phyloP scores from a whole-genome alignment of 2,329 filamentous ascomycete species.

The Neopestalotiopsis rosae region DNA sequence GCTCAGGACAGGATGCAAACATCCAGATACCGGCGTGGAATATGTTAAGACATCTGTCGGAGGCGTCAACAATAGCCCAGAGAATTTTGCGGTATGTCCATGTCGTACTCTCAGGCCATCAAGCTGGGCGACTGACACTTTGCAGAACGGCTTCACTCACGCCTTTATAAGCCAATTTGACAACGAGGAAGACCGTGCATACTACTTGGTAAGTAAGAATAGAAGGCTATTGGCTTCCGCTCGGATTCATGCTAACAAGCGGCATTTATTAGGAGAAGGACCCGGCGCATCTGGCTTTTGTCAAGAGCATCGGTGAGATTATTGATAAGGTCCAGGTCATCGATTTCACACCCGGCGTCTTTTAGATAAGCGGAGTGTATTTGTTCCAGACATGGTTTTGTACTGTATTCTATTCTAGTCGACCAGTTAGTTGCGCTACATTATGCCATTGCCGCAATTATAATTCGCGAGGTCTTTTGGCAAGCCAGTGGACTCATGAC shows the following conservation, averaged over 20 bases:
- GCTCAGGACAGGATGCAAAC: conserved; percentile 62
- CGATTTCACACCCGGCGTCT: conserved; percentile 56
- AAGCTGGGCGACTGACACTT: neutral
- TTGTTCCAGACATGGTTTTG: too few species aligned
- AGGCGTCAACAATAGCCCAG: conserved; percentile 65
- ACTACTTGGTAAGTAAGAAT: conserved; percentile 54
- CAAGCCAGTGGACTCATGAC: too few species aligned
- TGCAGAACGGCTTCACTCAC: conserved; percentile 66
- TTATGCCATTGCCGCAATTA: too few species aligned
- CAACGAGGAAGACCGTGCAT: conserved; percentile 66
- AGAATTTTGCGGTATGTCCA: conserved; percentile 60
- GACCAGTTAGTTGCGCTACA: too few species aligned
- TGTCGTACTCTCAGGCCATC: neutral
- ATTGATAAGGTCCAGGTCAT: conserved; percentile 60
- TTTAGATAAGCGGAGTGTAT: conserved; percentile 20
- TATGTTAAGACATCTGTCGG: conserved; percentile 65
- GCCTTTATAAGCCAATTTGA: conserved; percentile 71
- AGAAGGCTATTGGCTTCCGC: too few species aligned
- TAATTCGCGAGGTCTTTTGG: too few species aligned
- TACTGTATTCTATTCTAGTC: too few species aligned
- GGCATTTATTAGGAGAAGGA: conserved; percentile 50
- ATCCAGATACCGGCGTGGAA: conserved; percentile 59
- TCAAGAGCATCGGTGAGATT: conserved; percentile 50
- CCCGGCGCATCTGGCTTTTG: conserved; percentile 65
- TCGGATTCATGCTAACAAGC: neutral